These are phyloP conservation scores for Jackrogersella minutella DNA, from an alignment of 495 filamentous ascomycete genomes.

Conservation along the genomic window DNA sequence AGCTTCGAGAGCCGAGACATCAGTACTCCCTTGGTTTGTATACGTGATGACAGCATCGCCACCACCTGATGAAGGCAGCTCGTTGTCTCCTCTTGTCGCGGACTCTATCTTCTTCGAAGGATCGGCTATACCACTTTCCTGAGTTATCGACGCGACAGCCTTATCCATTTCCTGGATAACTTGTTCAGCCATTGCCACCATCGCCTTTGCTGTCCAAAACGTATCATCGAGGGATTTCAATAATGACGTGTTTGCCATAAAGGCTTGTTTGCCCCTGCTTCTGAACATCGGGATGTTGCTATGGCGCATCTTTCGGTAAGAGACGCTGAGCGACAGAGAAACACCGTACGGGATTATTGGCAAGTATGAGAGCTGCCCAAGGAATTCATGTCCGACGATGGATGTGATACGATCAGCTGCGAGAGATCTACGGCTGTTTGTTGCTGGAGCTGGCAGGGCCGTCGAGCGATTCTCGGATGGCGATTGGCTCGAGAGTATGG, in stretches of 20 bases:
- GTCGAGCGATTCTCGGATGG: conserved; percentile 46
- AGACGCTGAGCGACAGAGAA: conserved; percentile 71
- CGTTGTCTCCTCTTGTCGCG: conserved; percentile 19
- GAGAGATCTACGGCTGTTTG: conserved; percentile 66
- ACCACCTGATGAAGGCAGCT: conserved; percentile 2
- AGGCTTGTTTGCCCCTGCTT: conserved; percentile 65
- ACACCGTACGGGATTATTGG: conserved; percentile 75
- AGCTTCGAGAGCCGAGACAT: conserved; percentile 45
- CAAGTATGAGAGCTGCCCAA: conserved; percentile 62
- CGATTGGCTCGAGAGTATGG: conserved; percentile 62
- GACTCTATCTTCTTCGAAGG: conserved; percentile 31
- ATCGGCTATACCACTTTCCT: conserved; percentile 37
- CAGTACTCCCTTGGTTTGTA: conserved; percentile 22
- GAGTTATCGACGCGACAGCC: conserved; percentile 45
- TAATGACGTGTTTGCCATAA: conserved; percentile 64
- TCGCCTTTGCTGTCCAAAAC: conserved; percentile 61
- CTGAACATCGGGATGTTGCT: conserved; percentile 70
- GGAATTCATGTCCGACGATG: conserved; percentile 62
- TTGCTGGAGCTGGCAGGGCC: conserved; percentile 63
- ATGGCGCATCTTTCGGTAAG: conserved; percentile 74
- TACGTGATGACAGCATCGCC: conserved; percentile 12
- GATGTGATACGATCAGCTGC: conserved; percentile 71
- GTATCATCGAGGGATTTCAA: conserved; percentile 63
- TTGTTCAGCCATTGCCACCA: conserved; percentile 47
- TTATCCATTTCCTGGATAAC: conserved; percentile 52